Base-by-base conservation (phyloP, 495 filamentous ascomycete genomes). In the Beverwykella pulmonaria region DNA sequence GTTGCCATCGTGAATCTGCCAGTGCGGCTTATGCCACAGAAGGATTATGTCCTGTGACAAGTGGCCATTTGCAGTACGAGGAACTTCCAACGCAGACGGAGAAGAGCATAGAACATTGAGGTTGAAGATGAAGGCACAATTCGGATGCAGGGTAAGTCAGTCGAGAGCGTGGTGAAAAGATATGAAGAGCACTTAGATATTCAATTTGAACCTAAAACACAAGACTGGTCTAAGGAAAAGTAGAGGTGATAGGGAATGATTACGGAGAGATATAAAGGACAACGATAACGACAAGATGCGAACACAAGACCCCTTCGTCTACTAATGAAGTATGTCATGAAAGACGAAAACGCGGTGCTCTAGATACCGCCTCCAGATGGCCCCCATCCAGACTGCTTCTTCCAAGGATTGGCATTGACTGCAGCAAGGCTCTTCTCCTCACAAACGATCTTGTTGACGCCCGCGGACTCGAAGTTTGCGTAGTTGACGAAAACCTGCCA, bases 201-300 rank as follows among this genome's bases (percentile, higher is more conserved):
- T 64, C 61, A 56, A 64, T 56, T 64, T 57, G 52, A 49, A 27
- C 17, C 54, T 59, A 65, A 46, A 59, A 53, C 59, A 59, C 62
- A 65, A 27, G n/a, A 59, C 29, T 30, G 22, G 17, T 30, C 47
- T 26, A 50, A 53, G 19, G 34, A 48, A 65, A 34, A 1, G 32
- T 12, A 23, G 27, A 23, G 20, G 44, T 12, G 23, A 20, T 27
- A 22, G 44, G 54, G 23, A n/a, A 27, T 65, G 54, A 65, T 65
- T 65, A 65, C 27, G 53, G 20, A 57, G 27, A 39, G 17, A 27
- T 25, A 12, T 19, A 19, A 53, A 56, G 48, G 57, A 44, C 44
- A 44, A 17, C 19, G 55, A 39, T 53, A 53, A 32, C 41, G 26
- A 26, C 17, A 53, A 41, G 2, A 27, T 59, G 54, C 39, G 20